phyloP scores from a whole-genome alignment of 345 rosid genomes.

The Fremontodendron californicum region DNA sequence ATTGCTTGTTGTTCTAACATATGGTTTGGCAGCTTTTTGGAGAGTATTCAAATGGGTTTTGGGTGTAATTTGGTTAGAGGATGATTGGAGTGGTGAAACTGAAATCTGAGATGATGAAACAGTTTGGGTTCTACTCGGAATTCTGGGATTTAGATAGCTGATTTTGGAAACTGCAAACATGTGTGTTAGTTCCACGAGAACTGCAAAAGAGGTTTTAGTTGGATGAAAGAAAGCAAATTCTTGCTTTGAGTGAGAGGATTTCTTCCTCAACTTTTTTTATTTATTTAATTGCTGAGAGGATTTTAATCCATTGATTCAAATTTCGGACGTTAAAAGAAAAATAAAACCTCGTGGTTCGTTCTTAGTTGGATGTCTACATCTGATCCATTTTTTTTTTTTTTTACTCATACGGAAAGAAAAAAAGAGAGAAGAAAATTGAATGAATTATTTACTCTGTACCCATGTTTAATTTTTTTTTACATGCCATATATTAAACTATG shows the following conservation, averaged over 20 bases:
- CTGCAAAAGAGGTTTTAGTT: neutral
- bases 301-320: neutral
- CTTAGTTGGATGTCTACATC: neutral
- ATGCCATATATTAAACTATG: no score
- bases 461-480: no score
- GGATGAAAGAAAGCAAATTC: neutral
- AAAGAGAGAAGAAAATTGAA: no score
- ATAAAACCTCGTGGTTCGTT: neutral
- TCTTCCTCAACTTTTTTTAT: no score
- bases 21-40: neutral
- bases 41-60: constrained; percentile 18
- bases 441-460: no score
- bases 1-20: neutral
- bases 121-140: neutral
- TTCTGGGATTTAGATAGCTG: constrained; percentile 15
- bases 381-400: no score
- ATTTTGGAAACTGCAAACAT: constrained; percentile 12
- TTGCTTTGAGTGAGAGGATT: neutral
- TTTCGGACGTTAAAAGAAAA: neutral
- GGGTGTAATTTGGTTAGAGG: neutral
- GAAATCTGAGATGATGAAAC: neutral
- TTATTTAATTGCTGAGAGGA: neutral
- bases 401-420: no score
- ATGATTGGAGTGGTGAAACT: neutral
- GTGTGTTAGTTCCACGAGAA: constrained; percentile 6